Evolutionary conservation across 2,329 filamentous ascomycete species (phyloP), one percentile per base, ranked within the genome.

Genomic region (Stachybotrys chlorohalonatus): DNA sequence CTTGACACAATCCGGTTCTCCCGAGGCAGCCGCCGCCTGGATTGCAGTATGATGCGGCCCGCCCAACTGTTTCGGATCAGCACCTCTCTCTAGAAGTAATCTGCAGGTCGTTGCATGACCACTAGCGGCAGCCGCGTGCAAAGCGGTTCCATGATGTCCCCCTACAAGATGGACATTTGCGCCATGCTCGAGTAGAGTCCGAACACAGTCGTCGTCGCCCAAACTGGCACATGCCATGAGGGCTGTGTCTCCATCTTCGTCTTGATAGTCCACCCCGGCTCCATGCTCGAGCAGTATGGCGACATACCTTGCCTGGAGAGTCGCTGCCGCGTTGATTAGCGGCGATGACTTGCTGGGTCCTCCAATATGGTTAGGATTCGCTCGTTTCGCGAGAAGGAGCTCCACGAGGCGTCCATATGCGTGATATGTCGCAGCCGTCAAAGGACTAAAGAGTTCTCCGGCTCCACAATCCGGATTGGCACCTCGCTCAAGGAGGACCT

Each of bases 1-100:
- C 51, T 55, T 53, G 11, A 57, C 51, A 31, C 51, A 53, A 8
- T 57, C 51, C 17, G 55, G 7, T 42, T 53, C 49, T 31, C 54
- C 55, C 0, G 55, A 57, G 5, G 53, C 53, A 16, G 55, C 55
- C 30, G 55, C 55, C 16, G 55, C 55, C 46, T 57, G 55, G 36
- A 57, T 51, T 7, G 52, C 55, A 9, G 55, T 55, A 16, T 49
- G 49, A 17, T 47, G 55, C 4, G 55, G 55, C 5, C 55, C 55
- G 30, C 48, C 39, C 11, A 55, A 49, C 11, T 32, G 15, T 31
- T 24, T 46, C 8, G 55, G 55, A 16, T 57, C 53, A 2, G 55
- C 55, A 9, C 55, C 55, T n/a, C 46, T 49, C 32, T 50, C 31
- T 11, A 57, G 31, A 7, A 57, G 53, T 36, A 57, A n/a, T 13